Evolutionary conservation across 169 alveolate genomes (phyloP).

Genomic region (Cystoisospora suis): DNA sequence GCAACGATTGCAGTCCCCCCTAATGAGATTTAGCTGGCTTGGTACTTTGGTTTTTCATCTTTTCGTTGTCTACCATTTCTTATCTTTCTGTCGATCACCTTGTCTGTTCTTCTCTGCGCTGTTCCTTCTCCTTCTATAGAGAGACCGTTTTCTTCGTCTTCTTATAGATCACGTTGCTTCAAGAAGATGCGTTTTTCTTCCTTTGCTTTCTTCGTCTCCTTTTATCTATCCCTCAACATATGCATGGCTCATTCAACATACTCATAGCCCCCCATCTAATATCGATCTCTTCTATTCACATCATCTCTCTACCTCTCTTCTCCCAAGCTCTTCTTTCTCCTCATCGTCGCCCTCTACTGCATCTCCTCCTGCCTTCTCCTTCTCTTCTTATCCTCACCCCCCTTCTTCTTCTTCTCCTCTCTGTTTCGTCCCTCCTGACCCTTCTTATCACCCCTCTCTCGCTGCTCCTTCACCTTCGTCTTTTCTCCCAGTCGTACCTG

Average conservation of each 20-base stretch:
- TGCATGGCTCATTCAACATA: too few species aligned
- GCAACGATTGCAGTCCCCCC: too few species aligned
- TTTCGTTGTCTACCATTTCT: too few species aligned
- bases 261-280: too few species aligned
- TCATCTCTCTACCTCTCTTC: not conserved
- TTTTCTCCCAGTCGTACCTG: not conserved
- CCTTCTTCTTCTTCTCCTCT: not conserved
- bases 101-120: not conserved
- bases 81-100: too few species aligned
- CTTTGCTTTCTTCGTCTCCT: not conserved
- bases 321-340: not conserved
- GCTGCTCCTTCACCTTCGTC: not conserved
- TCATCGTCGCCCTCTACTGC: too few species aligned
- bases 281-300: too few species aligned
- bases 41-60: too few species aligned
- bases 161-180: constrained; percentile 5
- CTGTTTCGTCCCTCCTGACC: not conserved
- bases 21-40: too few species aligned
- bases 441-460: not conserved
- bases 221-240: not conserved
- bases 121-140: not conserved
- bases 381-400: not conserved
- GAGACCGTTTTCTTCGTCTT: not conserved
- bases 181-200: not conserved
- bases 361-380: not conserved